Conservation (phyloP, 148 eudicot genomes). For the Vaccinium darrowii region DNA sequence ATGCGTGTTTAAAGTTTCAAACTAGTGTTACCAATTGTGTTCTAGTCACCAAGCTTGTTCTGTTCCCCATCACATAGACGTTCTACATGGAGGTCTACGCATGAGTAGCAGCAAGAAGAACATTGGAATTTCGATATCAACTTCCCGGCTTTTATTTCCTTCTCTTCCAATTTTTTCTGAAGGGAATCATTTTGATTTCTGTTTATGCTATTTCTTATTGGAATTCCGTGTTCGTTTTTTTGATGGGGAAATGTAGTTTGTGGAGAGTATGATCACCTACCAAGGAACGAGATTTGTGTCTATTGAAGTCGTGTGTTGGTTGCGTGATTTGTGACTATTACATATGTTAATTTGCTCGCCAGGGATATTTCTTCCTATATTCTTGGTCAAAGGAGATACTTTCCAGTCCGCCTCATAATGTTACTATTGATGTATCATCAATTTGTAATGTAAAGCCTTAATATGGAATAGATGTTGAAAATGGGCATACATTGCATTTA, state of each 20-base stretch:
- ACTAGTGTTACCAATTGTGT: no score
- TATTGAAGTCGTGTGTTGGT: not conserved
- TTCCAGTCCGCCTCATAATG: not conserved
- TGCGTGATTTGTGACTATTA: not conserved
- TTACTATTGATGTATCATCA: not conserved
- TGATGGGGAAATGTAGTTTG: slow-evolving; percentile 3
- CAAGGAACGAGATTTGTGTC: not conserved
- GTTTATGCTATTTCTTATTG: not conserved
- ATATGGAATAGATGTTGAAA: slow-evolving; percentile 67
- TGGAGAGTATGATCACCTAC: not conserved
- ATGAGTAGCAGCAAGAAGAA: not conserved
- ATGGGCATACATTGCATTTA: slow-evolving; percentile 85
- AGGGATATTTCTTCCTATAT: not conserved
- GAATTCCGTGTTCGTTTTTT: not conserved
- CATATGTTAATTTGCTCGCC: not conserved
- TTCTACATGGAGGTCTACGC: not conserved
- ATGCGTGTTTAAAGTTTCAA: no score
- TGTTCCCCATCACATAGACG: no score
- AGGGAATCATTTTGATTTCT: not conserved
- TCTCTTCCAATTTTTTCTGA: not conserved
- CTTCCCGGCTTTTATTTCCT: not conserved
- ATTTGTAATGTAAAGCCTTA: slow-evolving; percentile 28
- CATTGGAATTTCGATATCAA: not conserved
- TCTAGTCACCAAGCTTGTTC: no score
- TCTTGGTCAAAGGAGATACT: not conserved